These are phyloP conservation scores for Hypoxylon sp. DNA, from an alignment of 2,329 filamentous ascomycete genomes.

Conservation along the genomic window DNA sequence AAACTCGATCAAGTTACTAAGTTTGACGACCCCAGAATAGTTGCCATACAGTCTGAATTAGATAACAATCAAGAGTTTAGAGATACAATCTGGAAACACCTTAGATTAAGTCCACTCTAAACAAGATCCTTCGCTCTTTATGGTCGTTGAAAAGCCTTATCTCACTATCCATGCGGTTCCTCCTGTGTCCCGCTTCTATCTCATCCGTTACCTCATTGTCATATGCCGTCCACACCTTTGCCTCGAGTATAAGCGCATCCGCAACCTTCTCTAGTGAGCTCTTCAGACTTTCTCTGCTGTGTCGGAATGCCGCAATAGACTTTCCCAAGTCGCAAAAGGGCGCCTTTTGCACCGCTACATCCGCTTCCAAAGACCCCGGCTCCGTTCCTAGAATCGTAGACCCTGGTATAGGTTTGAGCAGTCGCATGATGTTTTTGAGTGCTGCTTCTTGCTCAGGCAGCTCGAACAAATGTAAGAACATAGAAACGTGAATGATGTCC, in stretches of 20 bases:
- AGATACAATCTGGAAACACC: too few species aligned
- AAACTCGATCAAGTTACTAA: too few species aligned
- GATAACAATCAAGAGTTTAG: too few species aligned
- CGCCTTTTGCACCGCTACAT: conserved; percentile 2
- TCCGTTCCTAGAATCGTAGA: conserved; percentile 22
- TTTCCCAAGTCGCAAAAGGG: not conserved
- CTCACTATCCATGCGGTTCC: conserved; percentile 2
- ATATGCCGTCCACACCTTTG: not conserved
- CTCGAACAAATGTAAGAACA: conserved; percentile 25
- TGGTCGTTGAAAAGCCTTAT: conserved; percentile 10
- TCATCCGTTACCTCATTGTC: not conserved
- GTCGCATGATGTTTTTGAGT: conserved; percentile 13
- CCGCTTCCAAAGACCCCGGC: conserved; percentile 20
- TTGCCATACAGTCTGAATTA: too few species aligned
- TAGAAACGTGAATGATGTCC: conserved; percentile 26
- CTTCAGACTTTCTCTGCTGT: not conserved
- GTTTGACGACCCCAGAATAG: too few species aligned
- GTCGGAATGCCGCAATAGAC: not conserved
- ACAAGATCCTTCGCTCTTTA: conserved; percentile 8
- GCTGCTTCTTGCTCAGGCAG: conserved; percentile 14
- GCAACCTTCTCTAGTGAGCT: not conserved
- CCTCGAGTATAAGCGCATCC: not conserved
- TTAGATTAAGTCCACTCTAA: conserved; percentile 7
- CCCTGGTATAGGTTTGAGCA: conserved; percentile 19
- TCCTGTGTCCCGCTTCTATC: not conserved